These are phyloP conservation scores for Podaxis rugospora DNA, from an alignment of 768 basidiomycete genomes.

Conservation along the genomic window DNA sequence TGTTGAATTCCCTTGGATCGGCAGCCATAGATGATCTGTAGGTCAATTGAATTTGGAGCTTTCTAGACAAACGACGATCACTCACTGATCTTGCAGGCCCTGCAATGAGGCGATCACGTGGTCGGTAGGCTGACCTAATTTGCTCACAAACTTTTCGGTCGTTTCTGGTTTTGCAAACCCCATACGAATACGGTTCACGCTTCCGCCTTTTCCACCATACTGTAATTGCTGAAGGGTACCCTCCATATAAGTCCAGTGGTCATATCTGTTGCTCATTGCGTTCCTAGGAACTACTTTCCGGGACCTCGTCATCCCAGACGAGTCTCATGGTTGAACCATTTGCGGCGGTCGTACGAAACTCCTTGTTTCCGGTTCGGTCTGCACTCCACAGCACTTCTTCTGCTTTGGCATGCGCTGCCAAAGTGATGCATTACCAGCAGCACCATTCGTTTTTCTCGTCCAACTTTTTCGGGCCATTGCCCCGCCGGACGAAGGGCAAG, in stretches of 20 bases:
- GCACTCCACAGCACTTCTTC: conserved; percentile 14
- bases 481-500: conserved; percentile 50
- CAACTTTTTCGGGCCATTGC: conserved; percentile 55
- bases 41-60: neutral
- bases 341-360: conserved; percentile 47
- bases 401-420: conserved; percentile 6
- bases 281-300: conserved; percentile 7
- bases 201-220: neutral
- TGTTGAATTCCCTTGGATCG: neutral
- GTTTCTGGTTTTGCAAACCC: neutral
- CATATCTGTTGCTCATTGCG: neutral
- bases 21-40: neutral
- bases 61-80: neutral
- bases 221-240: conserved; percentile 17
- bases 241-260: neutral
- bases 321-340: conserved; percentile 61
- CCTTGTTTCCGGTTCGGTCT: conserved; percentile 36
- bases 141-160: neutral
- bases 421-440: conserved; percentile 17
- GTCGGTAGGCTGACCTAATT: neutral
- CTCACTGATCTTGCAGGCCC: neutral
- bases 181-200: neutral
- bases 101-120: neutral
- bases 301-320: conserved; percentile 20
- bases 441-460: conserved; percentile 11